Evolutionary conservation across 768 basidiomycete genomes (phyloP).

Genomic region (Nidularia sp.): DNA sequence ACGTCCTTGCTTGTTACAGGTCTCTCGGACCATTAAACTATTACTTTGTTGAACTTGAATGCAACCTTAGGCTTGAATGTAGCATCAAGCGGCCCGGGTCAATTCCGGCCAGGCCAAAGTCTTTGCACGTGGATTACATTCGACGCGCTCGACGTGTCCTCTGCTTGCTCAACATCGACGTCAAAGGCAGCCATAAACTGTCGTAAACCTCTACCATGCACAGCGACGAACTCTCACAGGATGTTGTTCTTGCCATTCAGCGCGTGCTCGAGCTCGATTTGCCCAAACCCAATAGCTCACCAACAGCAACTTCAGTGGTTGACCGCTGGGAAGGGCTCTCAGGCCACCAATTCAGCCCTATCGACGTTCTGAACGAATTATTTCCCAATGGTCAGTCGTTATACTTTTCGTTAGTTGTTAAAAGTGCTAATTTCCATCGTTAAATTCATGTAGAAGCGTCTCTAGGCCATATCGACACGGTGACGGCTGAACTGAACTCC

Average conservation of each 20-base stretch:
- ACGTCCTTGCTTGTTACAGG: too few relatives aligned
- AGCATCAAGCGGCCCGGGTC: too few relatives aligned
- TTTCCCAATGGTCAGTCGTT: conserved; percentile 70
- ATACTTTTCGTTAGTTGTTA: background rate
- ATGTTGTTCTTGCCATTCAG: conserved; percentile 67
- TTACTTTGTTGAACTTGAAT: too few relatives aligned
- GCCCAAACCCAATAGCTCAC: too few relatives aligned
- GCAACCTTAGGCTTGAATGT: too few relatives aligned
- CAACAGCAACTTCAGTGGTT: conserved; percentile 24
- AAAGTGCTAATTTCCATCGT: conserved; percentile 4
- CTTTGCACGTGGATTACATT: too few relatives aligned
- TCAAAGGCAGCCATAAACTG: background rate
- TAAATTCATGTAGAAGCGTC: conserved; percentile 59
- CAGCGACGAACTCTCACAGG: conserved; percentile 55
- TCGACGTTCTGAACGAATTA: conserved; percentile 59
- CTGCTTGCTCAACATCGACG: too few relatives aligned
- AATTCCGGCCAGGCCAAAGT: too few relatives aligned
- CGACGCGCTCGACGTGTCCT: too few relatives aligned
- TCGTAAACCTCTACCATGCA: conserved; percentile 18
- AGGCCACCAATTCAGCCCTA: conserved; percentile 46
- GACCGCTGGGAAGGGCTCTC: conserved; percentile 60
- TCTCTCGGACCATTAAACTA: too few relatives aligned
- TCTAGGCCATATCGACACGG: conserved; percentile 63
- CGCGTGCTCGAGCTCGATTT: conserved; percentile 56
- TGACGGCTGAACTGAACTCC: conserved; percentile 64